Conservation (phyloP, 176 grass and related monocot genomes). For the maize (Zea mays) region DNA sequence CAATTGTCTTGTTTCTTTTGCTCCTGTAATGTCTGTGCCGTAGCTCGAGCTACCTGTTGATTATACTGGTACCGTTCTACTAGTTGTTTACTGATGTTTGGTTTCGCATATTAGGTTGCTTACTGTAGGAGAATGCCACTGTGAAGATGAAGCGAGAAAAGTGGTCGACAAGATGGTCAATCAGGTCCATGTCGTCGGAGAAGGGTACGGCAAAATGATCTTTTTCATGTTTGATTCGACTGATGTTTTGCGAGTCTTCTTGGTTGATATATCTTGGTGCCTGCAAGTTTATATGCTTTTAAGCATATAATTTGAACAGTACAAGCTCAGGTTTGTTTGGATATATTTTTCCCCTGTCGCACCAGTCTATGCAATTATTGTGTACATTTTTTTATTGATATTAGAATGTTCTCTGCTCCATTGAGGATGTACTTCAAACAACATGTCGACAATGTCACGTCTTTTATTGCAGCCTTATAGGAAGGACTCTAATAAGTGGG, state of each 20-base stretch:
- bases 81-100: constrained; percentile 28
- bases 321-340: constrained; percentile 1
- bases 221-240: constrained; percentile 23
- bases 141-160: constrained; percentile 66
- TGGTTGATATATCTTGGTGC: background rate
- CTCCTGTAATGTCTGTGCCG: background rate
- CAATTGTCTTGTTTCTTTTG: constrained; percentile 22
- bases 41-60: no score
- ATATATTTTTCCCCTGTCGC: constrained; percentile 18
- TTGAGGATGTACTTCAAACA: constrained; percentile 13
- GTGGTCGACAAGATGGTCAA: constrained; percentile 72
- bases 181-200: constrained; percentile 83
- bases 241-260: constrained; percentile 30
- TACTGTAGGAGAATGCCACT: constrained; percentile 74
- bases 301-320: constrained; percentile 15
- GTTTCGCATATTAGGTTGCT: constrained; percentile 62
- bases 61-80: no score
- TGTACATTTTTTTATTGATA: background rate
- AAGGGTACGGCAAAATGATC: constrained; percentile 64
- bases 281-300: constrained; percentile 21
- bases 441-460: constrained; percentile 3
- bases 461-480: constrained; percentile 66
- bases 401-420: constrained; percentile 3
- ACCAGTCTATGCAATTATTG: background rate
- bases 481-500: constrained; percentile 57